Percentiles rank a stretch among this genome's conserved stretches.
Conservation (phyloP, 495 filamentous ascomycete species). For the Lasiosphaeriaceae sp. region DNA sequence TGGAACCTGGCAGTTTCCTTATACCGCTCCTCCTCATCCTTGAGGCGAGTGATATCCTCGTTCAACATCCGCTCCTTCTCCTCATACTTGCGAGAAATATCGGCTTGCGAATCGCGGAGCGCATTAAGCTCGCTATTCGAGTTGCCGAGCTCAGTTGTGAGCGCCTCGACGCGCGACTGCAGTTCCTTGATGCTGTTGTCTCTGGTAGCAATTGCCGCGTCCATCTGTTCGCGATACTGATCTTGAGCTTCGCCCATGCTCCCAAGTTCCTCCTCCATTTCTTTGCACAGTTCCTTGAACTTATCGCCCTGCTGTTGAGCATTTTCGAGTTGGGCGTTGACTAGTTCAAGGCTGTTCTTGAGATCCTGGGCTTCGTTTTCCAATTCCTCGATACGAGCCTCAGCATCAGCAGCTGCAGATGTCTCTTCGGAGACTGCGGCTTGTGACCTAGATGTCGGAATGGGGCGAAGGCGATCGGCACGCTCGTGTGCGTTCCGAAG, state of each 20-base stretch:
- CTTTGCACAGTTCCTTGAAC: constrained; percentile 84
- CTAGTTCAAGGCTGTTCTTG: constrained; percentile 73
- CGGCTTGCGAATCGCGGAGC: constrained; percentile 71
- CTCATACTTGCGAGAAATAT: constrained; percentile 65
- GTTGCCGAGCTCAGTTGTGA: constrained; percentile 71
- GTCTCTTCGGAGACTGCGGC: constrained; percentile 43
- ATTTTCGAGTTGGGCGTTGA: constrained; percentile 70
- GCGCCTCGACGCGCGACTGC: constrained; percentile 74
- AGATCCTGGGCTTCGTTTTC: constrained; percentile 77
- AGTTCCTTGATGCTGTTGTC: constrained; percentile 72
- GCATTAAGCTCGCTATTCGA: constrained; percentile 75
- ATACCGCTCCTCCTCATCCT: constrained; percentile 80
- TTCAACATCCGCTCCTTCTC: constrained; percentile 75
- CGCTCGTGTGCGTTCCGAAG: constrained; percentile 85
- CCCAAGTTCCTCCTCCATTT: constrained; percentile 82
- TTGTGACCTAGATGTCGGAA: constrained; percentile 55
- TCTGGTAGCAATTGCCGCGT: constrained; percentile 66
- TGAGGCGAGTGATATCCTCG: constrained; percentile 72
- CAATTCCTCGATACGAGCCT: constrained; percentile 80
- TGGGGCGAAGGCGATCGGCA: constrained; percentile 69
- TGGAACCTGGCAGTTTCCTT: constrained; percentile 71
- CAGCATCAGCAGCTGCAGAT: constrained; percentile 43
- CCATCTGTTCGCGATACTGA: constrained; percentile 81
- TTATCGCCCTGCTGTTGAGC: constrained; percentile 75
- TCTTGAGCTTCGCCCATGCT: constrained; percentile 76